Evolutionary conservation across 108 stramenopile genomes (phyloP), one percentile per base, ranked within the genome.

Genomic region (Fistulifera pelliculosa): DNA sequence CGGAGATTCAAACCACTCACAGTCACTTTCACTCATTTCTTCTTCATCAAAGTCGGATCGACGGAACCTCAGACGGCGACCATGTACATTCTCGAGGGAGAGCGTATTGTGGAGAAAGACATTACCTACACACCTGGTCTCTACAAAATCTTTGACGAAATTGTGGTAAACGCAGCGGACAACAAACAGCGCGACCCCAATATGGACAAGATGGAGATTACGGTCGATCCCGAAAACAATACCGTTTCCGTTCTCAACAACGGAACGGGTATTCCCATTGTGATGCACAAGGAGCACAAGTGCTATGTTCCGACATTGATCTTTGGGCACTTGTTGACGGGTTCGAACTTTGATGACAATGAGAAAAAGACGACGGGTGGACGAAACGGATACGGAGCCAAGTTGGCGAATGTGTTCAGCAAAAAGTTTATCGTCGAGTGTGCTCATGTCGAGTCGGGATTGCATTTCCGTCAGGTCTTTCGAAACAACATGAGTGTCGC

Each of bases 101-200:
- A 60, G 4, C 74, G 69, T 6, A 87, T 99, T 53, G 78, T 88
- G 15, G 69, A 75, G 43, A 64, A 75, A 17, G 65, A 78, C 35
- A 72, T 94, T 66, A 96, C 92, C 5, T 98, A 66, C 70, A 87
- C 85, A 1, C 99, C 99, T 54, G 98, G 96, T 52, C 76, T 99
- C 24, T 98, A 71, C 94, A 99, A 99, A 63, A 98, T 99, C 54
- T 99, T 97, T 63, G 99, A 99, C 64, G 99, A 99, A 77, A 98
- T 99, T 64, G 71, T 99, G 24, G 98, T 99, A 38, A 99, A 99
- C 69, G 99, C 99, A 22, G 89, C 96, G 0, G 99, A 99, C 71
- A 99, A 99, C 83, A 98, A 98, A 73, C 97, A 98, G 75, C 94
- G 99, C 21, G 96, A 99, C 80, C 72, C 87, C 23, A 69, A 82